Evolutionary conservation across 2,329 filamentous ascomycete species (phyloP).

Genomic region (Ophiocordyceps camponoti-rufipedis): DNA sequence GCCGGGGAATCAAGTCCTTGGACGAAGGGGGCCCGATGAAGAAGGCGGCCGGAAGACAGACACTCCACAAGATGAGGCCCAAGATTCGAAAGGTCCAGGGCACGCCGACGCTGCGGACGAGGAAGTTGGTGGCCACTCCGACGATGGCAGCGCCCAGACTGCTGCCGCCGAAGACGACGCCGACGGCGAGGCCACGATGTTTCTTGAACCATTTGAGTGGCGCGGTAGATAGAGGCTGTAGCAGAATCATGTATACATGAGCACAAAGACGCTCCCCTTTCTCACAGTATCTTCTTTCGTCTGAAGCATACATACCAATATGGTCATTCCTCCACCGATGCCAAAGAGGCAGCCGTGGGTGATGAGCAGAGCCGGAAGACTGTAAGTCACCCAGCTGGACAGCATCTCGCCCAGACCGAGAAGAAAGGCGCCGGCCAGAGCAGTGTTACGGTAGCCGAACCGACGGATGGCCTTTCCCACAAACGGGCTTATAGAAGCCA

Average conservation of each 20-base stretch:
- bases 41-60: constrained; percentile 10
- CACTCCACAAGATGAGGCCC: constrained; percentile 9
- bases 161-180: constrained; percentile 10
- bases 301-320: constrained; percentile 6
- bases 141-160: constrained; percentile 11
- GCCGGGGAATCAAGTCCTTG: constrained; percentile 3
- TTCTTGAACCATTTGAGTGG: constrained; percentile 9
- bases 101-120: constrained; percentile 8
- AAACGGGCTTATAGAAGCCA: constrained; percentile 9
- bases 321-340: constrained; percentile 8
- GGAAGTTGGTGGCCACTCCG: constrained; percentile 7
- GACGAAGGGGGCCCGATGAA: constrained; percentile 6
- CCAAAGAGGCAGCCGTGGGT: constrained; percentile 11
- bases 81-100: constrained; percentile 11
- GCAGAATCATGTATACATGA: too few species aligned
- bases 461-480: constrained; percentile 7
- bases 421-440: constrained; percentile 7
- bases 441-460: constrained; percentile 7
- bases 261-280: too few species aligned
- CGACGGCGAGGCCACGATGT: constrained; percentile 10
- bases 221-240: constrained; percentile 9
- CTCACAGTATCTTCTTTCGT: too few species aligned
- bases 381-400: constrained; percentile 8
- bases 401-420: constrained; percentile 10
- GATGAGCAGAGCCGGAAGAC: constrained; percentile 8